A percentile compares a stretch with the other conserved stretches of the same genome.
These are phyloP conservation scores for Colletotrichum shisoi DNA, from an alignment of 2,329 filamentous ascomycete genomes.

Conservation along the genomic window DNA sequence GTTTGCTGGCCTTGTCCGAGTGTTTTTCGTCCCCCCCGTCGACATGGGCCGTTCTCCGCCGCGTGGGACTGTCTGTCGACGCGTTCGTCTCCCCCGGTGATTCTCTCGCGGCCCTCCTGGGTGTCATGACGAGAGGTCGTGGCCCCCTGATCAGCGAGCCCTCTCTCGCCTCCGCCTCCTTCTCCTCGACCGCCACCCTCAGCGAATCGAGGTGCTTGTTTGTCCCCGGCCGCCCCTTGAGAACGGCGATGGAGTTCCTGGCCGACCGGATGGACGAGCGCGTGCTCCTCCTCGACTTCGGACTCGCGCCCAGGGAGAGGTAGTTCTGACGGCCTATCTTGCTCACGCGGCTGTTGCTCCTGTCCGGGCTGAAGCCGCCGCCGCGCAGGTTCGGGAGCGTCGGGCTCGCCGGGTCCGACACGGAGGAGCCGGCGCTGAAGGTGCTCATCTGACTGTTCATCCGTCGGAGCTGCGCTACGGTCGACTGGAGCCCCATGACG, in stretches of 20 bases:
- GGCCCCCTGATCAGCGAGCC: slow-evolving; percentile 16
- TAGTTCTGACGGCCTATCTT: slow-evolving; percentile 56
- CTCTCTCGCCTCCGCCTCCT: slow-evolving; percentile 26
- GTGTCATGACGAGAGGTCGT: slow-evolving; percentile 12
- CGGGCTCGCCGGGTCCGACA: slow-evolving; percentile 50
- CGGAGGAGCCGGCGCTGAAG: slow-evolving; percentile 53
- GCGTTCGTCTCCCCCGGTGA: not conserved
- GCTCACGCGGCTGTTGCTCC: slow-evolving; percentile 46
- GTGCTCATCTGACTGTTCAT: slow-evolving; percentile 65
- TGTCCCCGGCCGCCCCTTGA: slow-evolving; percentile 16
- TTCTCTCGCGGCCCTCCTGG: slow-evolving; percentile 29
- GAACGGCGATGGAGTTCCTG: slow-evolving; percentile 27
- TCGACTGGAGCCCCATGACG: slow-evolving; percentile 39
- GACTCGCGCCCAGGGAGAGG: slow-evolving; percentile 46
- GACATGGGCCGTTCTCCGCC: not conserved
- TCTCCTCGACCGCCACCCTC: slow-evolving; percentile 26
- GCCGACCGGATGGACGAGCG: slow-evolving; percentile 20
- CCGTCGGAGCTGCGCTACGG: slow-evolving; percentile 62
- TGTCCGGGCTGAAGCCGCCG: slow-evolving; percentile 51
- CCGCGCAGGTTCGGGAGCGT: slow-evolving; percentile 52
- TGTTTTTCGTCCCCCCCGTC: not conserved
- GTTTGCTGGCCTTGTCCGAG: not conserved
- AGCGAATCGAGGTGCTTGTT: slow-evolving; percentile 10
- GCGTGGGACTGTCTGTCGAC: slow-evolving; percentile 11
- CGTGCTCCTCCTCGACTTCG: slow-evolving; percentile 27